phyloP scores from a whole-genome alignment of 768 basidiomycete genomes.

The Tricholoma sp. region DNA sequence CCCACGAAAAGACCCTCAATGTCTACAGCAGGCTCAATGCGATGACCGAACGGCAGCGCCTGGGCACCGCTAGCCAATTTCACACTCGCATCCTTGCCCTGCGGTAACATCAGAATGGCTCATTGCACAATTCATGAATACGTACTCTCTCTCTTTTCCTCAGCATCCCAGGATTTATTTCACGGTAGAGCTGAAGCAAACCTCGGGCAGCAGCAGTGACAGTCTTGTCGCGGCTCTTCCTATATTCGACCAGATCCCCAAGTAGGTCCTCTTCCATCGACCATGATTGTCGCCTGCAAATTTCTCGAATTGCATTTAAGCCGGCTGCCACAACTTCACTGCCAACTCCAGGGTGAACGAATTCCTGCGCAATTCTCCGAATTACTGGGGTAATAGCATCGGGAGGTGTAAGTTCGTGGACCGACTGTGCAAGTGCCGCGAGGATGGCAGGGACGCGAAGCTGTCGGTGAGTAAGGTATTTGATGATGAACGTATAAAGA shows the following conservation, averaged over 20 bases:
- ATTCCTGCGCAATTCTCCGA: constrained; percentile 89
- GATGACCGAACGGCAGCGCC: constrained; percentile 81
- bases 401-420: constrained; percentile 93
- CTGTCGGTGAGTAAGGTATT: constrained; percentile 90
- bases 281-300: constrained; percentile 94
- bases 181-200: constrained; percentile 86
- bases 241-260: constrained; percentile 89
- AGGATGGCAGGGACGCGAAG: constrained; percentile 91
- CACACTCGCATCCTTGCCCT: constrained; percentile 92
- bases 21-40: constrained; percentile 65
- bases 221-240: constrained; percentile 92
- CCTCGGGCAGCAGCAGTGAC: constrained; percentile 88
- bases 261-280: constrained; percentile 94
- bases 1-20: constrained; percentile 88
- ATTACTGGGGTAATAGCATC: constrained; percentile 88
- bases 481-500: constrained; percentile 95
- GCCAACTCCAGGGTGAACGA: constrained; percentile 95
- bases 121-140: constrained; percentile 1
- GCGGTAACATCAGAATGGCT: constrained; percentile 9
- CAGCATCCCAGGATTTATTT: constrained; percentile 91
- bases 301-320: constrained; percentile 91
- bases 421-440: constrained; percentile 89
- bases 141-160: constrained; percentile 81
- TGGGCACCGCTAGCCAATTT: constrained; percentile 56
- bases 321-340: constrained; percentile 95